Evolutionary conservation across 2,329 filamentous ascomycete genomes (phyloP).

Genomic region (Trichoderma semiorbis): DNA sequence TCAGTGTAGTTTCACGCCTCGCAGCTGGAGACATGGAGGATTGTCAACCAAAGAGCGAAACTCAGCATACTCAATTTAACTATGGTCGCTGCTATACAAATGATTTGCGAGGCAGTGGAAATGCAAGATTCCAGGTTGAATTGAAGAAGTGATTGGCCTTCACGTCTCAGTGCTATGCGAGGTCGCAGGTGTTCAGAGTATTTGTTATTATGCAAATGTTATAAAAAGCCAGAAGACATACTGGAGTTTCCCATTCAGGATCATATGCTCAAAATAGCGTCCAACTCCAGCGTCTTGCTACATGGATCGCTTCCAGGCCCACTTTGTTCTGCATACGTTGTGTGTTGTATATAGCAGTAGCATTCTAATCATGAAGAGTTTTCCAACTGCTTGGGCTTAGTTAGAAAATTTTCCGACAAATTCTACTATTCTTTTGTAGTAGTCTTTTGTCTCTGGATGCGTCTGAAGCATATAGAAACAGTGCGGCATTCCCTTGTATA

Average conservation of each 20-base stretch:
- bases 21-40: not conserved
- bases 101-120: not conserved
- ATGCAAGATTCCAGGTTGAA: not conserved
- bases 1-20: not conserved
- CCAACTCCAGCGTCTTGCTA: not conserved
- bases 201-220: not conserved
- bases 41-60: not conserved
- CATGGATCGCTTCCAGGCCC: not conserved
- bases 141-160: not conserved
- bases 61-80: not conserved
- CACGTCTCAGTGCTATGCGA: not conserved
- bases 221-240: not conserved
- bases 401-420: not conserved
- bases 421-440: not conserved
- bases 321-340: not conserved
- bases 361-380: not conserved
- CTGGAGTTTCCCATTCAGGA: not conserved
- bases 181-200: not conserved
- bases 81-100: not conserved
- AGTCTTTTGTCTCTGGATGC: not conserved
- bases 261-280: not conserved
- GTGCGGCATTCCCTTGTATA: slow-evolving; percentile 36
- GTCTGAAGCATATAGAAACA: slow-evolving; percentile 26
- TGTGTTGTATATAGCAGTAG: not conserved
- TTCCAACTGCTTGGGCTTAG: not conserved